Evolutionary conservation across 2,329 filamentous ascomycete species (phyloP).

Genomic region (Karstenula rhodostoma): DNA sequence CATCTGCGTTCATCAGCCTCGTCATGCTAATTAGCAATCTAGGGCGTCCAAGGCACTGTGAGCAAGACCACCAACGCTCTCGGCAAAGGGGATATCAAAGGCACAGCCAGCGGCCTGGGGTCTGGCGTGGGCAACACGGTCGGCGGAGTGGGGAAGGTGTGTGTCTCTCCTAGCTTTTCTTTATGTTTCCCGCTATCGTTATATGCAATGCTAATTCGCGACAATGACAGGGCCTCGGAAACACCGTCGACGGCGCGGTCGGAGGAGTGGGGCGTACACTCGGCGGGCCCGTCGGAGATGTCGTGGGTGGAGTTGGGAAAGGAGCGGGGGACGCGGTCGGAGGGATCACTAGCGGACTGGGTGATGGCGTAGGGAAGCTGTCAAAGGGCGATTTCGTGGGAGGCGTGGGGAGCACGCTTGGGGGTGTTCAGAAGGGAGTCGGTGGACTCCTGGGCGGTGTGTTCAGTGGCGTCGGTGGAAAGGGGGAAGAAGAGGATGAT

Average conservation of each 20-base stretch:
- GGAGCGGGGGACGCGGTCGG: constrained; percentile 51
- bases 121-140: constrained; percentile 51
- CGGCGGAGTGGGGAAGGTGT: constrained; percentile 42
- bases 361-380: constrained; percentile 55
- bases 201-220: neutral
- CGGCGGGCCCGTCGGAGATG: constrained; percentile 51
- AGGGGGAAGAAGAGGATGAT: constrained; percentile 28
- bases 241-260: constrained; percentile 48
- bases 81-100: constrained; percentile 53
- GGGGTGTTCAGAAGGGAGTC: constrained; percentile 50
- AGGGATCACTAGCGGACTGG: constrained; percentile 53
- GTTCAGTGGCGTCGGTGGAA: constrained; percentile 33
- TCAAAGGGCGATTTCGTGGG: constrained; percentile 56
- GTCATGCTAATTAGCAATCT: neutral
- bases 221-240: constrained; percentile 35
- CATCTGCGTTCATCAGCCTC: no score
- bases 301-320: constrained; percentile 54
- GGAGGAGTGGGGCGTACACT: constrained; percentile 49
- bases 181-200: neutral
- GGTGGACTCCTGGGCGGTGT: constrained; percentile 48
- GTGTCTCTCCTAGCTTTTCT: constrained; percentile 12
- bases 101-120: constrained; percentile 48
- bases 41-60: constrained; percentile 52
- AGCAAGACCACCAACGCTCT: constrained; percentile 55
- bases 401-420: constrained; percentile 52